These are phyloP conservation scores for Ogataea corticis DNA, from an alignment of 805 yeast genomes.

Conservation along the genomic window DNA sequence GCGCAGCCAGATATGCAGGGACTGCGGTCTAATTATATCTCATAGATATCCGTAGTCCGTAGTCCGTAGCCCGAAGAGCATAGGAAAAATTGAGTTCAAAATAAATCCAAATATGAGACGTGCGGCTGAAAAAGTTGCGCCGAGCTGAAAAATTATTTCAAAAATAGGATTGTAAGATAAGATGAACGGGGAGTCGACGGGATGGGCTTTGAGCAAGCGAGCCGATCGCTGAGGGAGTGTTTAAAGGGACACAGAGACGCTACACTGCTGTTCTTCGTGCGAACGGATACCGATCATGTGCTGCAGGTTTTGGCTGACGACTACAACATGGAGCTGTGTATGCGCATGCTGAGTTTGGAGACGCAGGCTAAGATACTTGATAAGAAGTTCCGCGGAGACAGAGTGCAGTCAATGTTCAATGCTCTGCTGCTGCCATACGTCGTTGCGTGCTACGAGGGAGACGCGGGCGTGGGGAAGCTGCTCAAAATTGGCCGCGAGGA, in stretches of 20 bases:
- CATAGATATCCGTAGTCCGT: too few species aligned
- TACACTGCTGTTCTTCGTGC: slow-evolving; percentile 11
- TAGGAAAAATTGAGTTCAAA: too few species aligned
- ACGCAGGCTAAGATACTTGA: slow-evolving; percentile 43
- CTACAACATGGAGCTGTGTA: slow-evolving; percentile 48
- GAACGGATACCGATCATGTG: slow-evolving; percentile 1
- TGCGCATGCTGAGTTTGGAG: slow-evolving; percentile 46
- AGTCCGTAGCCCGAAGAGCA: too few species aligned
- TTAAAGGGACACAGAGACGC: background rate
- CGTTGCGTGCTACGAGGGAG: slow-evolving; percentile 34
- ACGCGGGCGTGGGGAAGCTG: slow-evolving; percentile 12
- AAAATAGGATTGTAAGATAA: too few species aligned
- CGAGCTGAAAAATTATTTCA: too few species aligned
- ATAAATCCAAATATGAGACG: too few species aligned
- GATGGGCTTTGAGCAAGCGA: background rate
- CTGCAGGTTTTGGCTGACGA: slow-evolving; percentile 26
- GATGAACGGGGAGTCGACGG: background rate
- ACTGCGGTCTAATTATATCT: too few species aligned
- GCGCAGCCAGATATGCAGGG: too few species aligned
- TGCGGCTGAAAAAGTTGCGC: too few species aligned
- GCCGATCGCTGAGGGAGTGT: slow-evolving; percentile 1
- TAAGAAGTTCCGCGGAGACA: slow-evolving; percentile 38
- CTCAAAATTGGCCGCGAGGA: slow-evolving; percentile 34
- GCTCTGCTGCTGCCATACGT: slow-evolving; percentile 46
- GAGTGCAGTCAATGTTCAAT: slow-evolving; percentile 43